A percentile compares a stretch with the other conserved stretches of the same genome.
Evolutionary conservation across 2,329 filamentous ascomycete species (phyloP).

Genomic region (Colletotrichum sp.): DNA sequence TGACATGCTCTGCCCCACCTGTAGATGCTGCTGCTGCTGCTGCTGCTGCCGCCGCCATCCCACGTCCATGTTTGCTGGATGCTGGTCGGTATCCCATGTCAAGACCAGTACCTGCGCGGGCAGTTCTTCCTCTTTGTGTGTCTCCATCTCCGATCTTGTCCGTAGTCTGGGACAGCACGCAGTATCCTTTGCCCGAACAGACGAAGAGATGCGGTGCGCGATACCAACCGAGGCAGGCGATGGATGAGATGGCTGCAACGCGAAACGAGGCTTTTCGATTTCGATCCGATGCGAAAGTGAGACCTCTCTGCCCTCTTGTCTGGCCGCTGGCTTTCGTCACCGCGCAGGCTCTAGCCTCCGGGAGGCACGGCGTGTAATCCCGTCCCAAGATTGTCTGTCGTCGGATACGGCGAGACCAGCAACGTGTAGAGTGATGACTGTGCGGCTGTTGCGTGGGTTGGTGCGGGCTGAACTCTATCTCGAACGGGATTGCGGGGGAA

Average conservation of each 20-base stretch:
- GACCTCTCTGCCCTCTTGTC: not conserved
- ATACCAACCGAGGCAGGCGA: not conserved
- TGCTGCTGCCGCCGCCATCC: not conserved
- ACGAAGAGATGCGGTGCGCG: not conserved
- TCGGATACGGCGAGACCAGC: conserved; percentile 9
- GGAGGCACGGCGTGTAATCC: not conserved
- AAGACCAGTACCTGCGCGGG: not conserved
- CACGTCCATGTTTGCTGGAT: not conserved
- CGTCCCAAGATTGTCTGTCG: conserved; percentile 2
- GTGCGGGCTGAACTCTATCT: conserved; percentile 20
- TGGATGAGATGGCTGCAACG: not conserved
- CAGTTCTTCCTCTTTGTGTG: not conserved
- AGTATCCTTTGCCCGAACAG: not conserved
- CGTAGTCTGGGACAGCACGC: not conserved
- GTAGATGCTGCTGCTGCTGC: not conserved
- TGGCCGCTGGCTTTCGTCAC: not conserved
- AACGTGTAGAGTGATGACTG: not conserved
- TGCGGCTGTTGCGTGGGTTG: conserved; percentile 8
- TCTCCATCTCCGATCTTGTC: not conserved
- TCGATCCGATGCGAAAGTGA: not conserved
- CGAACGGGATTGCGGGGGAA: conserved; percentile 15
- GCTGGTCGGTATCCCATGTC: not conserved
- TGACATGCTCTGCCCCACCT: conserved; percentile 19
- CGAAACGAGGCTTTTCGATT: not conserved
- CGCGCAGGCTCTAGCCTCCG: not conserved